Evolutionary conservation across 345 rosid species (phyloP).

Genomic region (Sisymbrium irio): DNA sequence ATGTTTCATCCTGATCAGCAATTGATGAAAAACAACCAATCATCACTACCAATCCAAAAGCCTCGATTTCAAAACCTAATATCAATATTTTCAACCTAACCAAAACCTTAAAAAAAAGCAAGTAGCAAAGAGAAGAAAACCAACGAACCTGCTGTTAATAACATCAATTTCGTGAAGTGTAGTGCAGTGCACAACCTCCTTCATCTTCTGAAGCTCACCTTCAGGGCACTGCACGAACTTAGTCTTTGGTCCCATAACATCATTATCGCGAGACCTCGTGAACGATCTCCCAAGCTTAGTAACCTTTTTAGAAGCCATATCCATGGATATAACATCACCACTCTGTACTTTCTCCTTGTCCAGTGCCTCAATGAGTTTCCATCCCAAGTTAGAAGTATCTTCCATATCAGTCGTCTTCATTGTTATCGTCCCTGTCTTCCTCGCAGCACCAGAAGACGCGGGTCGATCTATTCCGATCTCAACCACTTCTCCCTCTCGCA

Average conservation of each 20-base stretch:
- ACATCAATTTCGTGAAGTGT: constrained; percentile 94
- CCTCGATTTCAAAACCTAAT: too few species aligned
- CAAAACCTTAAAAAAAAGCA: too few species aligned
- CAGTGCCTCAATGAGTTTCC: background rate
- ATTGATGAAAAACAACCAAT: too few species aligned
- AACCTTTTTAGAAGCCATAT: constrained; percentile 79
- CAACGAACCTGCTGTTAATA: constrained; percentile 57
- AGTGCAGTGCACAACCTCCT: constrained; percentile 87
- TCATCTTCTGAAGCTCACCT: constrained; percentile 63
- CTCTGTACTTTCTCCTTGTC: background rate
- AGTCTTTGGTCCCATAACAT: constrained; percentile 62
- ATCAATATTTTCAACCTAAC: too few species aligned
- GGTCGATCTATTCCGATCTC: constrained; percentile 80
- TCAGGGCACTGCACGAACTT: background rate
- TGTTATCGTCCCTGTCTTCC: background rate
- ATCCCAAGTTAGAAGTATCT: constrained; percentile 25
- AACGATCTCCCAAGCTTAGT: constrained; percentile 59
- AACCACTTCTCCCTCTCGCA: constrained; percentile 91
- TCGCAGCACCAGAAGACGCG: constrained; percentile 47
- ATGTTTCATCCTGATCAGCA: too few species aligned
- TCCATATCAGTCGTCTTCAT: constrained; percentile 71
- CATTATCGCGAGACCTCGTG: constrained; percentile 83
- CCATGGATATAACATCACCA: constrained; percentile 50
- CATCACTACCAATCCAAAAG: too few species aligned
- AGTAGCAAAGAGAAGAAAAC: too few species aligned